These are phyloP conservation scores for Boletus insuetus DNA, from an alignment of 768 basidiomycete species.

Conservation along the genomic window DNA sequence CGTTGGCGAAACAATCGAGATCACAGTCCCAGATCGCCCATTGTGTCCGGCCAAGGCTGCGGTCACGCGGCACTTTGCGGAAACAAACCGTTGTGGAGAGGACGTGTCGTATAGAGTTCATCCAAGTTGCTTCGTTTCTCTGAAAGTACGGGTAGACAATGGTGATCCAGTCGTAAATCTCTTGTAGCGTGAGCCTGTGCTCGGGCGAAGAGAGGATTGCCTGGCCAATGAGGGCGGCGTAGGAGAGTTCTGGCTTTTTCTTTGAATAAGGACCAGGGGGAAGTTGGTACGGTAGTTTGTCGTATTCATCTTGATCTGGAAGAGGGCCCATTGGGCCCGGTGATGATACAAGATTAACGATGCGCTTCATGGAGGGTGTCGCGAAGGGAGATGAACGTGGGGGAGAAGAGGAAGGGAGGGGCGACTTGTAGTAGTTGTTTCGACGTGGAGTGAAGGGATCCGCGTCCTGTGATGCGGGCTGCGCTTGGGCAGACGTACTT, in stretches of 20 bases:
- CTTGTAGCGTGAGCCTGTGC: slow-evolving; percentile 85
- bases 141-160: slow-evolving; percentile 93
- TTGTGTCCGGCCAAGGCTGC: slow-evolving; percentile 74
- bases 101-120: slow-evolving; percentile 97
- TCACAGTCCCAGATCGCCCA: slow-evolving; percentile 89
- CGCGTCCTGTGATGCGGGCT: slow-evolving; percentile 34
- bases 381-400: slow-evolving; percentile 57
- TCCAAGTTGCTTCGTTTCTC: slow-evolving; percentile 92
- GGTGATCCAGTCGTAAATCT: slow-evolving; percentile 96
- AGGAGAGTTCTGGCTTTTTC: slow-evolving; percentile 82
- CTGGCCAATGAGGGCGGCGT: slow-evolving; percentile 94
- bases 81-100: slow-evolving; percentile 91
- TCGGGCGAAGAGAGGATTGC: slow-evolving; percentile 84
- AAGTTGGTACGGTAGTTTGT: slow-evolving; percentile 67
- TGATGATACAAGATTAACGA: slow-evolving; percentile 79
- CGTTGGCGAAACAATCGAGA: slow-evolving; percentile 77
- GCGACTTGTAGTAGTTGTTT: slow-evolving; percentile 42
- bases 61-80: slow-evolving; percentile 77
- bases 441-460: slow-evolving; percentile 52
- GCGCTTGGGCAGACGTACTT: slow-evolving; percentile 29
- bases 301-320: slow-evolving; percentile 64
- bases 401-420: slow-evolving; percentile 61
- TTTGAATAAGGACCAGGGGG: slow-evolving; percentile 83
- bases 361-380: slow-evolving; percentile 54
- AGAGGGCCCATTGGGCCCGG: slow-evolving; percentile 72